These are phyloP conservation scores for Phaffomyces opuntiae DNA, from an alignment of 805 yeast genomes.

Conservation along the genomic window DNA sequence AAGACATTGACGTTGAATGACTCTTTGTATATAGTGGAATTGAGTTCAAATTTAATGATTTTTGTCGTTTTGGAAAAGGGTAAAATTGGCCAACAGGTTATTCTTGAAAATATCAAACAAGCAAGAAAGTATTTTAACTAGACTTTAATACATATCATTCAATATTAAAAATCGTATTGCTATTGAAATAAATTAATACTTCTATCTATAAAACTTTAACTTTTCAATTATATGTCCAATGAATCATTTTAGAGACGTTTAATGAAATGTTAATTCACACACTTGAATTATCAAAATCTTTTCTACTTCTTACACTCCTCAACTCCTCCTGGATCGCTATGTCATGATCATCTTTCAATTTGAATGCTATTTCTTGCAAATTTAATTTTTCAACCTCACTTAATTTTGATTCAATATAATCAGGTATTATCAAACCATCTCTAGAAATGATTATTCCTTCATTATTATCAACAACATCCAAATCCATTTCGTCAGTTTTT, in stretches of 20 bases:
- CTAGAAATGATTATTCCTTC: neutral
- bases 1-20: slow-evolving; percentile 67
- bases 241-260: too few relatives aligned
- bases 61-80: slow-evolving; percentile 45
- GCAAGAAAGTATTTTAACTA: slow-evolving; percentile 37
- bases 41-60: slow-evolving; percentile 55
- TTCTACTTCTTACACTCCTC: too few relatives aligned
- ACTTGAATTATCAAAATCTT: too few relatives aligned
- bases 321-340: neutral
- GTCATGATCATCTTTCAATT: too few relatives aligned
- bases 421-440: slow-evolving; percentile 2
- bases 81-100: slow-evolving; percentile 32
- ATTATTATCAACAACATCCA: neutral
- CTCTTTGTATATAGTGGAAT: slow-evolving; percentile 42
- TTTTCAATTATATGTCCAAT: too few relatives aligned
- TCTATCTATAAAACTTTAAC: too few relatives aligned
- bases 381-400: slow-evolving; percentile 5
- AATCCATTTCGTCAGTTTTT: neutral
- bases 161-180: too few relatives aligned
- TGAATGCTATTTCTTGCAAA: slow-evolving; percentile 1
- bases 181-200: too few relatives aligned
- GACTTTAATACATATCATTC: neutral
- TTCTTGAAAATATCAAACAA: slow-evolving; percentile 49
- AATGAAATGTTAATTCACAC: too few relatives aligned
- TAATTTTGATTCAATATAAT: neutral